These are phyloP conservation scores for Aphanocladium album DNA, from an alignment of 2,329 filamentous ascomycete genomes.

Conservation along the genomic window DNA sequence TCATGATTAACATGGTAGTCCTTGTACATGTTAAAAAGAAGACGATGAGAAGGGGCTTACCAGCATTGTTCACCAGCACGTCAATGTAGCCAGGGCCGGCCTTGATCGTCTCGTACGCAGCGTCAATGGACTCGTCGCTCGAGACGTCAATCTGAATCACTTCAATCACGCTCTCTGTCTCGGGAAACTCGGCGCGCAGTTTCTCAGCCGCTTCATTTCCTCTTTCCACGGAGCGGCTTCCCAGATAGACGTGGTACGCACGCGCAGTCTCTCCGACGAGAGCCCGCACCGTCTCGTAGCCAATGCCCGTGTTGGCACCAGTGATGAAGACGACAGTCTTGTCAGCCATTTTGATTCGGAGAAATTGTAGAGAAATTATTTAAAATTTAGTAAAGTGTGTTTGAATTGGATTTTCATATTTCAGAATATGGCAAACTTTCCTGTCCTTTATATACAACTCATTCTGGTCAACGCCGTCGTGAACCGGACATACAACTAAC, in stretches of 20 bases:
- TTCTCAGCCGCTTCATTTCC: constrained; percentile 38
- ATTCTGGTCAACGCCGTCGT: background rate
- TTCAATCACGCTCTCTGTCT: constrained; percentile 34
- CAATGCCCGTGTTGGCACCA: constrained; percentile 54
- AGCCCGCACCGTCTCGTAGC: constrained; percentile 49
- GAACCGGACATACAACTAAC: background rate
- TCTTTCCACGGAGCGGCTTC: constrained; percentile 44
- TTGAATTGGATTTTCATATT: too few species aligned
- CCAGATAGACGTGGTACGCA: constrained; percentile 48
- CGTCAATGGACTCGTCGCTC: constrained; percentile 27
- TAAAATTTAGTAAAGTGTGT: too few species aligned
- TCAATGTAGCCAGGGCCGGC: constrained; percentile 25
- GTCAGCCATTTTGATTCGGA: constrained; percentile 11
- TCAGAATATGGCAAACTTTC: too few species aligned
- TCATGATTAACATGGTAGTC: background rate
- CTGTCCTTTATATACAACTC: too few species aligned
- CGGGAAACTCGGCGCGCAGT: constrained; percentile 34
- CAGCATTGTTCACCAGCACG: constrained; percentile 30
- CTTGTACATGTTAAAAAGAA: background rate
- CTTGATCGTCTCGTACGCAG: constrained; percentile 24
- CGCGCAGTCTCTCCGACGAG: constrained; percentile 35
- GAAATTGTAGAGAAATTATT: too few species aligned
- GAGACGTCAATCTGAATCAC: constrained; percentile 28
- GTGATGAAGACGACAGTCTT: constrained; percentile 45
- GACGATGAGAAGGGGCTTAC: constrained; percentile 17